Evolutionary conservation across 2,329 filamentous ascomycete genomes (phyloP), one percentile per base, ranked within the genome.

Genomic region (Xylariaceae sp.): DNA sequence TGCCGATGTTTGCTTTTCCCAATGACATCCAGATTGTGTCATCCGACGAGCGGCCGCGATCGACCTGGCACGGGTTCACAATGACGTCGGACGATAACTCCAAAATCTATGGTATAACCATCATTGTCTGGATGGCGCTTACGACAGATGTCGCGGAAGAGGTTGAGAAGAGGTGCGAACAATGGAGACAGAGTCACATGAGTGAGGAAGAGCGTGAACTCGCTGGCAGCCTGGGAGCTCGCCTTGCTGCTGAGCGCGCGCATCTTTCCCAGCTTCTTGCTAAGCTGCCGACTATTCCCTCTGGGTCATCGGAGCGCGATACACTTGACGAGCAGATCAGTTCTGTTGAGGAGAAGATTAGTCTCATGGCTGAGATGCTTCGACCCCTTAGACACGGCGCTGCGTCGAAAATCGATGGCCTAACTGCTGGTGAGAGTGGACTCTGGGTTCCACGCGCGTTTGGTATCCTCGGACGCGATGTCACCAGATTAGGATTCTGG

Each of bases 1-100:
- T 99, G 15, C 94, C 94, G 58, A 97, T 99, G 94, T 99, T 99
- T 74, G 92, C 94, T 56, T 99, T 97, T 69, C 94, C 94, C 51
- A 97, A 97, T 74, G 94, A 99, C 73, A 94, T 99, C 67, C 92
- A 92, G 64, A 94, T 99, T 55, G 90, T 97, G 8, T 97, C 94
- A 1, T 92, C 92, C 1, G 94, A 99, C 70, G 91, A 96, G 72
- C 84, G 92, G 62, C 94, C 94, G 0, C 83, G 92, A 62, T 93
- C 94, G n/a, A 97, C 92, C 23, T 99, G 94, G 94, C 94, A 99
- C 75, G 94, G 94, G 53, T 99, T 99, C 71, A 92, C 91, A 63
- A 97, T 99, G 94, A 99, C 94, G 1, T 89, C 88, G 18, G 89
- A 90, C 58, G 92, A 97, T 71, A 93, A 91, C 68, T 89, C 90